Percentiles rank a stretch among this genome's conserved stretches.
Conservation (phyloP, 495 filamentous ascomycete genomes). For the Aspergillus indologenus region DNA sequence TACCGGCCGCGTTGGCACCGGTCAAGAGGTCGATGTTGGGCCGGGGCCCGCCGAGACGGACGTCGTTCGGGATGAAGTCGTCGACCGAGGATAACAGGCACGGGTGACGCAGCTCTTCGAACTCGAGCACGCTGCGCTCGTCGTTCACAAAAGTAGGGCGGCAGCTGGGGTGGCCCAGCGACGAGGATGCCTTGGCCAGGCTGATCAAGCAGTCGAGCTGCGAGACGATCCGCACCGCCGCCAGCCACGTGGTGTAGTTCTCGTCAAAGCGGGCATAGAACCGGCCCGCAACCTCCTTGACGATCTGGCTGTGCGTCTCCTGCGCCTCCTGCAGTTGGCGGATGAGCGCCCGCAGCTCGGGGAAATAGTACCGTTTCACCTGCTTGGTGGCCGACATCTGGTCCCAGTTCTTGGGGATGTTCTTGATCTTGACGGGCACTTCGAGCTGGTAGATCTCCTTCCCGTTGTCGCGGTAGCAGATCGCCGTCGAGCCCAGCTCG, state of each 20-base stretch:
- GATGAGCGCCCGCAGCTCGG: slow-evolving; percentile 75
- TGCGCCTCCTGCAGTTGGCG: slow-evolving; percentile 87
- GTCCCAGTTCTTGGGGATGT: slow-evolving; percentile 80
- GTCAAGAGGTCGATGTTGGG: slow-evolving; percentile 90
- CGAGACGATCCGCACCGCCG: slow-evolving; percentile 79
- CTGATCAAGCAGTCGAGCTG: slow-evolving; percentile 95
- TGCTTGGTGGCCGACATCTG: slow-evolving; percentile 93
- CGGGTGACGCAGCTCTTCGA: slow-evolving; percentile 88
- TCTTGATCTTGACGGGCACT: slow-evolving; percentile 78
- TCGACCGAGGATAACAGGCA: slow-evolving; percentile 85
- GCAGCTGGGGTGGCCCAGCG: slow-evolving; percentile 83
- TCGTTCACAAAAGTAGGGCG: slow-evolving; percentile 81
- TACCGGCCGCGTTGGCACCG: slow-evolving; percentile 95
- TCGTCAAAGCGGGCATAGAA: slow-evolving; percentile 88
- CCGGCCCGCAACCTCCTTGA: slow-evolving; percentile 77
- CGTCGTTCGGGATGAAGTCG: slow-evolving; percentile 97
- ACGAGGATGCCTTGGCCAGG: slow-evolving; percentile 79
- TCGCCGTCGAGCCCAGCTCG: slow-evolving; percentile 62
- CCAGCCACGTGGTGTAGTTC: slow-evolving; percentile 83
- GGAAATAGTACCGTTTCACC: slow-evolving; percentile 93
- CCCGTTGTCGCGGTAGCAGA: slow-evolving; percentile 84
- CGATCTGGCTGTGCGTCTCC: slow-evolving; percentile 89
- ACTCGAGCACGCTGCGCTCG: slow-evolving; percentile 81
- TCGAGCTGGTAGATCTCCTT: slow-evolving; percentile 98
- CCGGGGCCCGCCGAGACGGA: slow-evolving; percentile 75